Evolutionary conservation across 192 early-diverging fungal species (phyloP).

Genomic region (Coemansia biformis): DNA sequence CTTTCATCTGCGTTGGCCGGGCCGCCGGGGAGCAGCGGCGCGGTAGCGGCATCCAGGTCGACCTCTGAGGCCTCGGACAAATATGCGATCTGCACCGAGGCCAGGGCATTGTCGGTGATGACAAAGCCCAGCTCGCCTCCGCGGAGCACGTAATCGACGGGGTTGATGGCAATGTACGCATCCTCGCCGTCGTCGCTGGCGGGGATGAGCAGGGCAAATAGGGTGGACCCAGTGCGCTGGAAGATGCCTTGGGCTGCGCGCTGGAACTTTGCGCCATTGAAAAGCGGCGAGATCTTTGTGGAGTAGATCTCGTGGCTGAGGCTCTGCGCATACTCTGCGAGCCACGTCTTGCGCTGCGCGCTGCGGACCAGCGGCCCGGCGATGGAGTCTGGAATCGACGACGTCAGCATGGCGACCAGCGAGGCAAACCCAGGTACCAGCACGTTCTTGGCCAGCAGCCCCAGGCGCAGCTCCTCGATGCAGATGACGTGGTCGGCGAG

Average conservation of each 20-base stretch:
- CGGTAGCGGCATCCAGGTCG: constrained; percentile 14
- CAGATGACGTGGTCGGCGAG: constrained; percentile 68
- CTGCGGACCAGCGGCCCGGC: constrained; percentile 37
- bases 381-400: constrained; percentile 56
- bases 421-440: constrained; percentile 69
- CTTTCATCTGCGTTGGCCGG: too few species aligned
- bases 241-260: constrained; percentile 56
- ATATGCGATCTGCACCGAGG: constrained; percentile 39
- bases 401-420: constrained; percentile 60
- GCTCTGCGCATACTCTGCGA: constrained; percentile 58
- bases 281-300: constrained; percentile 43
- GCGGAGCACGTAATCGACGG: constrained; percentile 50
- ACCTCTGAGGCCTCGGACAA: constrained; percentile 23
- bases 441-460: constrained; percentile 63
- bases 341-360: constrained; percentile 44
- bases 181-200: constrained; percentile 4
- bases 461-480: constrained; percentile 67
- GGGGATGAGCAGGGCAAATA: constrained; percentile 55
- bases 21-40: constrained; percentile 25
- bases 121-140: constrained; percentile 65
- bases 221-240: constrained; percentile 52
- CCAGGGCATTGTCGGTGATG: constrained; percentile 45
- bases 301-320: constrained; percentile 64
- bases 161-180: constrained; percentile 53
- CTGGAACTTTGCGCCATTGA: constrained; percentile 53